These are phyloP conservation scores for Diaporthe velutina DNA, from an alignment of 2,329 filamentous ascomycete genomes.

Conservation along the genomic window DNA sequence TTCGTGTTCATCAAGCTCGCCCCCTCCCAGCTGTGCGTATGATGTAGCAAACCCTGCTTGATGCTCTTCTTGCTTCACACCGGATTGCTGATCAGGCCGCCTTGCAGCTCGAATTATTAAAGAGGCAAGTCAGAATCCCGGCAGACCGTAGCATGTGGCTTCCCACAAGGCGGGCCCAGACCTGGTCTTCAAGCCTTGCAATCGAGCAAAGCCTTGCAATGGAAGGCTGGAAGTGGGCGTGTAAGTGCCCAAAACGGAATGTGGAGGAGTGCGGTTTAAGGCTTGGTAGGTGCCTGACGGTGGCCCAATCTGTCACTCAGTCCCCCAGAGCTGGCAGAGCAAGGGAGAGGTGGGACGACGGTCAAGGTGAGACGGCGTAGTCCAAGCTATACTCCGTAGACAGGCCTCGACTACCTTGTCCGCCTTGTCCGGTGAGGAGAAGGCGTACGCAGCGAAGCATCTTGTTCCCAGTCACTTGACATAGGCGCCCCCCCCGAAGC, in stretches of 20 bases:
- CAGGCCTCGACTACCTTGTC: background rate
- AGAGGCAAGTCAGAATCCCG: conserved; percentile 22
- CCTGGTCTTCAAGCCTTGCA: conserved; percentile 16
- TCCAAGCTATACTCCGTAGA: conserved; percentile 17
- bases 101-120: conserved; percentile 13
- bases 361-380: conserved; percentile 12
- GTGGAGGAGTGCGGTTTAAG: conserved; percentile 3
- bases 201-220: conserved; percentile 17
- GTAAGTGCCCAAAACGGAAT: conserved; percentile 21
- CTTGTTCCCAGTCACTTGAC: conserved; percentile 22
- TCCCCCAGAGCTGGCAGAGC: background rate
- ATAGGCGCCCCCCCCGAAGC: conserved; percentile 10
- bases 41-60: conserved; percentile 25
- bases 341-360: conserved; percentile 14
- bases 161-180: background rate
- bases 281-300: conserved; percentile 28
- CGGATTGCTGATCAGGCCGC: conserved; percentile 27
- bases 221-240: conserved; percentile 13
- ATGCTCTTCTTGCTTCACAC: conserved; percentile 15
- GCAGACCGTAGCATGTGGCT: background rate
- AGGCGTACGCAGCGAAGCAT: conserved; percentile 7
- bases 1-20: conserved; percentile 25
- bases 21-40: background rate
- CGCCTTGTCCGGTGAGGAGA: conserved; percentile 7
- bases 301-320: conserved; percentile 24